phyloP scores from a whole-genome alignment of 1,139 yeast genomes.

The Pneumocystis sp. region DNA sequence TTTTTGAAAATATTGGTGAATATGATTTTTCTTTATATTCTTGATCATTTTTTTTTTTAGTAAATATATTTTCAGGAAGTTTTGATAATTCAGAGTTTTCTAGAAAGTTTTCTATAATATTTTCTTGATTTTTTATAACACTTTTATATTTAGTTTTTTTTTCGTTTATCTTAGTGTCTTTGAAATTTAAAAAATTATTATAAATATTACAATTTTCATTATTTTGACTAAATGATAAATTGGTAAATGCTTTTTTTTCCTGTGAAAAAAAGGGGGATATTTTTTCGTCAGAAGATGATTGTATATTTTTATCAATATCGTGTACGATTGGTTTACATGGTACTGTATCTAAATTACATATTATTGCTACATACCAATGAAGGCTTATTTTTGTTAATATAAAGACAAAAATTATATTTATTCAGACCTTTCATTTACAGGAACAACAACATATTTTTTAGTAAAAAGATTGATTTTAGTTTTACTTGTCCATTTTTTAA shows the following conservation, averaged over 20 bases:
- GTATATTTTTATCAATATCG: background rate
- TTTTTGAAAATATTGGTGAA: background rate
- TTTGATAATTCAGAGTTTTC: background rate
- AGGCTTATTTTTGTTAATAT: conserved; percentile 2
- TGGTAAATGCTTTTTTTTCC: background rate
- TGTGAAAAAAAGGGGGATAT: background rate
- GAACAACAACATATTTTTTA: conserved; percentile 53
- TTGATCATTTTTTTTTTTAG: conserved; percentile 16
- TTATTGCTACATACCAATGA: conserved; percentile 82
- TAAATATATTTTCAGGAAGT: background rate
- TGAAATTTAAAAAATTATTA: background rate
- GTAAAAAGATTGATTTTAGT: conserved; percentile 39
- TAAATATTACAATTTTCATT: background rate
- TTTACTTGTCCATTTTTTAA: conserved; percentile 67
- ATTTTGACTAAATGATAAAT: background rate
- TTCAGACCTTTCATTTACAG: conserved; percentile 48
- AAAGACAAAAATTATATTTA: background rate
- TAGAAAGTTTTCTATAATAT: background rate
- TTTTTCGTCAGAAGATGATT: background rate
- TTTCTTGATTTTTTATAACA: background rate
- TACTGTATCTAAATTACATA: conserved; percentile 31
- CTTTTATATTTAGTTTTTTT: background rate
- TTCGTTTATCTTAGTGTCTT: background rate
- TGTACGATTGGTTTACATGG: background rate
- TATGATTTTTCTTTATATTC: background rate